Percentiles rank a stretch among this genome's conserved stretches.
phyloP scores from a whole-genome alignment of 2,329 filamentous ascomycete species.

The Ophiostoma australiae region DNA sequence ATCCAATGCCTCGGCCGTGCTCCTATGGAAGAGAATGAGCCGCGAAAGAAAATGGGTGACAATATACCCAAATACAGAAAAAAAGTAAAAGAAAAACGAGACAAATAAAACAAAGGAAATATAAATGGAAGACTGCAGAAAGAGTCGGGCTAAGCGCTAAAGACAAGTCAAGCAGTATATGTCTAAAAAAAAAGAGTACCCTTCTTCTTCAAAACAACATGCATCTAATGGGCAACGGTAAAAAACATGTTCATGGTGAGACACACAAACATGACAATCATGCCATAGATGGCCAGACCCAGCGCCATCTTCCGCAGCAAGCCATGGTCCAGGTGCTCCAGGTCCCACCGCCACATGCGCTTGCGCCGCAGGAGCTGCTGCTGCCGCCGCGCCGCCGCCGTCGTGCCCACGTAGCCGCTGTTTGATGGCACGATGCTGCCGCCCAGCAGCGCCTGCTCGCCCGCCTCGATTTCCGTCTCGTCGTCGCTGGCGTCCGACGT shows the following conservation, averaged over 20 bases:
- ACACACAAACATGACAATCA: conserved; percentile 85
- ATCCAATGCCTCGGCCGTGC: conserved; percentile 12
- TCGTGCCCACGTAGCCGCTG: conserved; percentile 32
- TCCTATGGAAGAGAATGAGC: not conserved
- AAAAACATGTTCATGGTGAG: conserved; percentile 82
- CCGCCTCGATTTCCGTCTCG: conserved; percentile 39
- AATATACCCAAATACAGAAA: not conserved
- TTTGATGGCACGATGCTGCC: conserved; percentile 40
- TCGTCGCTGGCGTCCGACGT: conserved; percentile 38
- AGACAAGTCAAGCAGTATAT: not conserved
- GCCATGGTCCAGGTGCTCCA: conserved; percentile 59
- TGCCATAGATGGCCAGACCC: conserved; percentile 73
- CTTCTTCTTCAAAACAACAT: not conserved
- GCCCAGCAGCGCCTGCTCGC: conserved; percentile 35
- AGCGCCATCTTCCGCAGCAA: conserved; percentile 68
- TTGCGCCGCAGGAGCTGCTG: conserved; percentile 31
- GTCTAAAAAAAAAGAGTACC: not conserved
- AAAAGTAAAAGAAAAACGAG: not conserved
- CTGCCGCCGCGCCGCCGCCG: conserved; percentile 33
- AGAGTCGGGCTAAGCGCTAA: not conserved
- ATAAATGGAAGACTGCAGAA: not conserved
- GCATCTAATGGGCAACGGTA: conserved; percentile 53
- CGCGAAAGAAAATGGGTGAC: not conserved
- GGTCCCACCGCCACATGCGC: conserved; percentile 53
- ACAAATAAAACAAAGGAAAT: not conserved